A percentile compares a stretch with the other conserved stretches of the same genome.
Conservation (phyloP, 305 asterid species). For the Fraxinus greggii region DNA sequence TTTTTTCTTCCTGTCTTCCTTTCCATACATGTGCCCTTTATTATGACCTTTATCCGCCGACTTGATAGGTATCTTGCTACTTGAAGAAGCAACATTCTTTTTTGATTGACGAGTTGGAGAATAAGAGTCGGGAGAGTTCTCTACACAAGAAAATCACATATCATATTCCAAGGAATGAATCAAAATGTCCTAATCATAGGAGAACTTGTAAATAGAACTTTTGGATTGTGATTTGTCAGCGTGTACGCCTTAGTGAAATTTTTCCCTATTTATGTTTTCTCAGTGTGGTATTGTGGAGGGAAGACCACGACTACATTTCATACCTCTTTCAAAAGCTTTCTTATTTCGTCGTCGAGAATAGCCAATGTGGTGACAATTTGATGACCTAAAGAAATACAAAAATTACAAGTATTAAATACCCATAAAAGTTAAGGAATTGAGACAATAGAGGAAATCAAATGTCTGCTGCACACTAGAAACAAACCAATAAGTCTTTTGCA, state of each 20-base stretch:
- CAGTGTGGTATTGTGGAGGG: constrained; percentile 4
- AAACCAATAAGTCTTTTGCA: constrained; percentile 90
- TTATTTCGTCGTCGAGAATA: constrained; percentile 69
- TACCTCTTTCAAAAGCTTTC: constrained; percentile 51
- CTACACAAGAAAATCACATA: constrained; percentile 34
- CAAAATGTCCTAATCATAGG: background rate
- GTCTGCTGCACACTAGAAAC: constrained; percentile 27
- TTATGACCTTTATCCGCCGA: constrained; percentile 36
- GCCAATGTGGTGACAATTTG: constrained; percentile 82
- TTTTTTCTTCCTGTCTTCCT: constrained; percentile 31
- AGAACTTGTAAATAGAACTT: background rate
- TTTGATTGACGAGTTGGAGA: constrained; percentile 31
- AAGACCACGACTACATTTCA: background rate
- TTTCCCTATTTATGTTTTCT: background rate
- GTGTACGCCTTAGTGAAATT: background rate
- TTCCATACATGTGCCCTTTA: constrained; percentile 38
- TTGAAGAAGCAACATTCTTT: constrained; percentile 25
- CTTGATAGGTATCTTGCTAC: constrained; percentile 42
- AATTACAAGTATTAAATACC: constrained; percentile 17
- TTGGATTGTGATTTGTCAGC: background rate
- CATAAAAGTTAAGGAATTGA: constrained; percentile 11
- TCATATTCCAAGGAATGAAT: background rate
- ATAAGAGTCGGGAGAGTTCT: constrained; percentile 36
- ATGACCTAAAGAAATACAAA: constrained; percentile 50
- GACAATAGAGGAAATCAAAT: constrained; percentile 7